phyloP scores from a whole-genome alignment of 768 basidiomycete species.

The Trametes cubensis region DNA sequence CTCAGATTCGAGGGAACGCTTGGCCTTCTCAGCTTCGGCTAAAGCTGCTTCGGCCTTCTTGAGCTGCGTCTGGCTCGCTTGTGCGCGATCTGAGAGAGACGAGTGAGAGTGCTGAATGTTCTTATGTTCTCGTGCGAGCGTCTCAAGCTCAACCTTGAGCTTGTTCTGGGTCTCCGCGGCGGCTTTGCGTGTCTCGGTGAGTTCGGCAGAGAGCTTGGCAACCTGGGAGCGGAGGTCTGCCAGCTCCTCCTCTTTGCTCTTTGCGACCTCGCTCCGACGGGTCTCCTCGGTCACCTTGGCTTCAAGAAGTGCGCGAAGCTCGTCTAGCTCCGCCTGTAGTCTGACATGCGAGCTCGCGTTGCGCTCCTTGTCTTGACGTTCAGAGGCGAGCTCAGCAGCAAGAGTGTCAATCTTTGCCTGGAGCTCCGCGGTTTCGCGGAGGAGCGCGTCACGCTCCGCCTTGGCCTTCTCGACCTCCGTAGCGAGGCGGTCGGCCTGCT shows the following conservation, averaged over 20 bases:
- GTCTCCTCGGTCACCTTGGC: conserved; percentile 88
- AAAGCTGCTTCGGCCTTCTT: conserved; percentile 51
- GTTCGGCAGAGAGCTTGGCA: conserved; percentile 61
- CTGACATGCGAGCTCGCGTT: conserved; percentile 51
- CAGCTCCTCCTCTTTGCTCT: conserved; percentile 86
- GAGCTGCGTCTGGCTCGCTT: conserved; percentile 51
- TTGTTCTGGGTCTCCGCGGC: conserved; percentile 70
- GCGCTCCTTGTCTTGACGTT: conserved; percentile 57
- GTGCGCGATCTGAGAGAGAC: conserved; percentile 66
- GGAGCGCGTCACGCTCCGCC: conserved; percentile 53
- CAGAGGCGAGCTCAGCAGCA: conserved; percentile 60
- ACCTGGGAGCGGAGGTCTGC: conserved; percentile 67
- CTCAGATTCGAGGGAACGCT: conserved; percentile 70
- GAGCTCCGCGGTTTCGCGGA: conserved; percentile 67
- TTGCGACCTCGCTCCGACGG: conserved; percentile 80
- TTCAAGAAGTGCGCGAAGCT: conserved; percentile 79
- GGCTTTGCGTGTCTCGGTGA: conserved; percentile 62
- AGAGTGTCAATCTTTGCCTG: conserved; percentile 70
- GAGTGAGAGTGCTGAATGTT: conserved; percentile 62
- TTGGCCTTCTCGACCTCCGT: conserved; percentile 58
- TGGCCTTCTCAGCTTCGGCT: conserved; percentile 67
- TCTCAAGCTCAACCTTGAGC: conserved; percentile 76
- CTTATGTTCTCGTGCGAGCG: conserved; percentile 58
- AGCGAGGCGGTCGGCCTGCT: conserved; percentile 58
- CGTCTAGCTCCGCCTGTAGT: conserved; percentile 83